These are phyloP conservation scores for Agrostemma githago DNA, from an alignment of 148 eudicot species.

Conservation along the genomic window DNA sequence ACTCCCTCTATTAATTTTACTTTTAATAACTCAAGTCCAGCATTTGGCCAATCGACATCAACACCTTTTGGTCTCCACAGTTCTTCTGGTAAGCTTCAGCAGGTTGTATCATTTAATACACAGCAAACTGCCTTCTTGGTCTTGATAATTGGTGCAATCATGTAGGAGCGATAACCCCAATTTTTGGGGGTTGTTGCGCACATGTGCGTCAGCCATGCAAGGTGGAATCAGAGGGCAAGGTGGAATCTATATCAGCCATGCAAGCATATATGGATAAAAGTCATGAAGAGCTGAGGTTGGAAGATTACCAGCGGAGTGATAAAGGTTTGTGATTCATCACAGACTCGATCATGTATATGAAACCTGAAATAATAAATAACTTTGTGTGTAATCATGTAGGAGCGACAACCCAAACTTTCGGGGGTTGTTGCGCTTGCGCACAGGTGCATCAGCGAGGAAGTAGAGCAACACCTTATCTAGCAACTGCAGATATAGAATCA, in stretches of 20 bases:
- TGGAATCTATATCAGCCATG: slow-evolving; percentile 92
- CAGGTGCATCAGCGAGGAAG: slow-evolving; percentile 62
- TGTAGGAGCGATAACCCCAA: slow-evolving; percentile 58
- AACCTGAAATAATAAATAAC: not conserved
- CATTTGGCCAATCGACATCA: slow-evolving; percentile 44
- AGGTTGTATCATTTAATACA: not conserved
- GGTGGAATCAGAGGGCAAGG: slow-evolving; percentile 36
- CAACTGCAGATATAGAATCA: not conserved
- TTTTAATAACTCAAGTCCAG: slow-evolving; percentile 21
- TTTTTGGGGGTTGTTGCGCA: slow-evolving; percentile 59
- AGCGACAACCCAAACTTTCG: slow-evolving; percentile 51
- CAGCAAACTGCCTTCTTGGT: not conserved
- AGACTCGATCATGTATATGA: not conserved
- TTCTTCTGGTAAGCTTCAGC: slow-evolving; percentile 46
- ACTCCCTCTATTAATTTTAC: slow-evolving; percentile 32
- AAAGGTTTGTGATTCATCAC: slow-evolving; percentile 47
- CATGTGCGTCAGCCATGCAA: slow-evolving; percentile 57
- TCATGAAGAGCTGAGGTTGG: slow-evolving; percentile 96
- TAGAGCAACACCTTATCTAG: slow-evolving; percentile 53
- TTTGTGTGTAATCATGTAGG: slow-evolving; percentile 39
- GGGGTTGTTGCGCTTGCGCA: slow-evolving; percentile 55
- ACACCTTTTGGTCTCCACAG: slow-evolving; percentile 51
- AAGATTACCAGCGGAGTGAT: slow-evolving; percentile 87
- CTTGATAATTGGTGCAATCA: not conserved
- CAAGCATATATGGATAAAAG: slow-evolving; percentile 82